phyloP scores from a whole-genome alignment of 371 early-diverging fungal genomes.

The Dinochytrium kinnereticum region DNA sequence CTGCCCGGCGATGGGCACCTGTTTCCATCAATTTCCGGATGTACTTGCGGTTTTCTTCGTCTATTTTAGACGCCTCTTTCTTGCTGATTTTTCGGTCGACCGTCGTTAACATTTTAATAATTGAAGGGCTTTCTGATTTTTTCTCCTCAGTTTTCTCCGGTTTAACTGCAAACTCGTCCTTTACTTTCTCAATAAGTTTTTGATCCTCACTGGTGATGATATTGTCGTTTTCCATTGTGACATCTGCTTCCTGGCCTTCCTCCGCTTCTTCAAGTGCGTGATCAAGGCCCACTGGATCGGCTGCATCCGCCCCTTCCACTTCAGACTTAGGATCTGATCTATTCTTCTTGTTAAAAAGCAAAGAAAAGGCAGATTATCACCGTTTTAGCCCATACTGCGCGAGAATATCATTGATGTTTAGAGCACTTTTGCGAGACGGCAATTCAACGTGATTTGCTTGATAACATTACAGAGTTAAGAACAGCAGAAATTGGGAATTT shows the following conservation, averaged over 20 bases:
- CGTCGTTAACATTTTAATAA: too few species aligned
- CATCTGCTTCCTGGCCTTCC: not conserved
- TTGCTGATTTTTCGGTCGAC: too few species aligned
- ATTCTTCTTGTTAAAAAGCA: too few species aligned
- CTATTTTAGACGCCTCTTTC: too few species aligned
- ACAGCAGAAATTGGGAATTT: not conserved
- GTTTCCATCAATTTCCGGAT: too few species aligned
- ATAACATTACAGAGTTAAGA: not conserved
- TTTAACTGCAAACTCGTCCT: not conserved
- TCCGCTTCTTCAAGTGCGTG: not conserved
- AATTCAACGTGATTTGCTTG: constrained; percentile 34
- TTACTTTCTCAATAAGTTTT: not conserved
- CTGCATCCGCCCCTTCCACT: not conserved
- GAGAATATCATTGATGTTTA: constrained; percentile 32
- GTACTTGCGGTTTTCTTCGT: too few species aligned
- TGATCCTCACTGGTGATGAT: not conserved
- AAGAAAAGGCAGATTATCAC: not conserved
- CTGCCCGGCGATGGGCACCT: too few species aligned
- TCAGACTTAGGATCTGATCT: not conserved
- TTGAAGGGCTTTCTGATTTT: too few species aligned
- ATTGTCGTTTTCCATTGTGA: not conserved
- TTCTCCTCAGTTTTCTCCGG: constrained; percentile 4
- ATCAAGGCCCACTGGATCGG: not conserved
- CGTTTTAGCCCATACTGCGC: constrained; percentile 13
- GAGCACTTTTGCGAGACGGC: constrained; percentile 26